Base-by-base conservation (phyloP, 768 basidiomycete species). In the Rubroboletus pulcherrimus region DNA sequence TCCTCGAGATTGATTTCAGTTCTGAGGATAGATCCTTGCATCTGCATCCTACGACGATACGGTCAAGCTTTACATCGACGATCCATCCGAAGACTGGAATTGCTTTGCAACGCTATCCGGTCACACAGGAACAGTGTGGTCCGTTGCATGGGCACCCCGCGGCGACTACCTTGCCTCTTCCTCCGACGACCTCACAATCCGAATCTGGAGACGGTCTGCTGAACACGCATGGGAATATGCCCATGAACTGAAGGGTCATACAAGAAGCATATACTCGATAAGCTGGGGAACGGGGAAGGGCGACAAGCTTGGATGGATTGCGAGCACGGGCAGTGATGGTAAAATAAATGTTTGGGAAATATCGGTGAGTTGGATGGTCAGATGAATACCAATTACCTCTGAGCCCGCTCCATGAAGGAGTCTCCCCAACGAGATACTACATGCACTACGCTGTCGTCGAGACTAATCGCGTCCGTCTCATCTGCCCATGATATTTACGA, bases 21-120 rank as follows among this genome's bases (percentile, higher is more conserved):
- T 51, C 31, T 31, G 61, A 68, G 63, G 56, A 65, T 72, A 96
- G 91, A 92, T 98, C 58, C 85, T 99, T 52, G 96, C 96, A 29
- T 98, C 96, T 2, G 91, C 85, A 4, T 98, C 96, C 0, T 99
- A 98, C 73, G 97, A 99, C 67, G 95, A 98, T 63, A 93, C 90
- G 2, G 89, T 99, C 69, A 93, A 91, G 57, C 82, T 99, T 30
- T 94, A 95, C 72, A 73, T 90, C 51, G 94, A 98, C 64, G 95
- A 98, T 68, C 93, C 93, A 0, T 83, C 84, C 29, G 92, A 96
- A 58, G 97, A 99, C 69, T 98, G 97, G 93, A 91, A 82, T 63
- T 88, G 87, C 65, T 89, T 93, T 59, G 70, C 83, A 55, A 95
- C 93, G 1, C 78, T 98, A 4, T 79, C 79, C 0, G 91, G 90